phyloP scores from a whole-genome alignment of 2,329 filamentous ascomycete species.

The Zalaria sp. region DNA sequence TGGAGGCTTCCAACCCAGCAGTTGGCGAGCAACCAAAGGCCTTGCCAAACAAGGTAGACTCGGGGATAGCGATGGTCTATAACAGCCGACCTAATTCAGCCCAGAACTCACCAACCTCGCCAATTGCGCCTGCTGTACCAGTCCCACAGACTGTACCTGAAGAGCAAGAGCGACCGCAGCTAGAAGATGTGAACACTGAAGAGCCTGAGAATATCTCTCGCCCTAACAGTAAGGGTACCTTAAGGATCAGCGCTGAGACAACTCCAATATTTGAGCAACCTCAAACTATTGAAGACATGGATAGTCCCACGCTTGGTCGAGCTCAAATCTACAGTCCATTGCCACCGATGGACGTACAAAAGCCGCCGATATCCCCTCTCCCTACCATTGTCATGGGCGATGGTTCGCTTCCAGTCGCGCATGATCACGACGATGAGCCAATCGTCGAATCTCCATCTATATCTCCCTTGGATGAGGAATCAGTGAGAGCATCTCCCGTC shows the following conservation, averaged over 20 bases:
- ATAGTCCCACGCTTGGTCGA: not conserved
- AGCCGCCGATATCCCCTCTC: conserved; percentile 3
- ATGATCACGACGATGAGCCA: not conserved
- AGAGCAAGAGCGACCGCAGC: not conserved
- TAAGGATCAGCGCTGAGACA: no score
- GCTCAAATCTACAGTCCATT: not conserved
- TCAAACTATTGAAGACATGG: not conserved
- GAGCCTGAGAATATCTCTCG: not conserved
- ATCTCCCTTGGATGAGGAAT: not conserved
- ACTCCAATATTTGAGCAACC: not conserved
- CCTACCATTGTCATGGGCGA: conserved; percentile 10
- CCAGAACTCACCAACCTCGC: not conserved
- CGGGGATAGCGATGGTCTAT: conserved; percentile 38
- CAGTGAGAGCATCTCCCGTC: not conserved
- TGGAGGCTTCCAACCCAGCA: conserved; percentile 6
- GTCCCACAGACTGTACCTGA: not conserved
- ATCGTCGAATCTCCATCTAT: not conserved
- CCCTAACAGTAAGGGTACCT: conserved; percentile 1
- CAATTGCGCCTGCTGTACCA: not conserved
- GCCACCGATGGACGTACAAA: not conserved
- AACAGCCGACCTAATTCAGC: not conserved
- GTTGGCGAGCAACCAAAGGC: conserved; percentile 10
- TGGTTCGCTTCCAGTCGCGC: conserved; percentile 8
- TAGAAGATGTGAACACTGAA: no score
- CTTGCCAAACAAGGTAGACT: conserved; percentile 35